Conservation (phyloP, 2,329 filamentous ascomycete genomes). For the Dichotomopilus funicola region DNA sequence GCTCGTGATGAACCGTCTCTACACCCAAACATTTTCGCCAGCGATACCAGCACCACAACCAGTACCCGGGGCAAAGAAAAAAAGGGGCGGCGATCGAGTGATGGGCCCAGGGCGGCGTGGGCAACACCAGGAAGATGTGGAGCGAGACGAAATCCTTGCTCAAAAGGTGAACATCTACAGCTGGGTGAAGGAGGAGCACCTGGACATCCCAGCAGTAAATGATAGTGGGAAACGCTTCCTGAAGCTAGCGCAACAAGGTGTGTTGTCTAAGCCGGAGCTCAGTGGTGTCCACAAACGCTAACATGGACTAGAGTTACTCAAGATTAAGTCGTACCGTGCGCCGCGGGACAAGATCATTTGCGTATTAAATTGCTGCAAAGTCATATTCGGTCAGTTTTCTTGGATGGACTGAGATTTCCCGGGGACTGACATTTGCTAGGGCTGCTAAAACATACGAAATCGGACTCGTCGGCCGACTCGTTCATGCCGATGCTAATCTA, state of each 20-base stretch:
- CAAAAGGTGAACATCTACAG: slow-evolving; percentile 97
- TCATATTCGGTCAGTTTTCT: slow-evolving; percentile 75
- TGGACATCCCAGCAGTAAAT: slow-evolving; percentile 81
- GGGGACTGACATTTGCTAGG: slow-evolving; percentile 42
- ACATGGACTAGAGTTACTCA: slow-evolving; percentile 67
- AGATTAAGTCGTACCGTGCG: slow-evolving; percentile 96
- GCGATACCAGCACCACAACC: slow-evolving; percentile 78
- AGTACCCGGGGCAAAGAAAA: slow-evolving; percentile 60
- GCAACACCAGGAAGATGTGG: slow-evolving; percentile 96
- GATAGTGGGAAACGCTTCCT: slow-evolving; percentile 86
- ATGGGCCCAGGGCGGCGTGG: slow-evolving; percentile 80
- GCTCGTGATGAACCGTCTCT: slow-evolving; percentile 95
- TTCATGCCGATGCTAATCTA: slow-evolving; percentile 95
- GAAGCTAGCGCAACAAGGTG: slow-evolving; percentile 79
- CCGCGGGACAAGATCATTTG: slow-evolving; percentile 98
- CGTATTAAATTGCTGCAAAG: slow-evolving; percentile 97
- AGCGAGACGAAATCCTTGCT: slow-evolving; percentile 88
- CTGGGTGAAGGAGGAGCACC: slow-evolving; percentile 87
- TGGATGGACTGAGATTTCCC: no score
- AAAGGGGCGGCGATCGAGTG: slow-evolving; percentile 60
- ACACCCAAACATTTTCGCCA: slow-evolving; percentile 92
- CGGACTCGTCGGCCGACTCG: slow-evolving; percentile 90
- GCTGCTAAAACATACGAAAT: slow-evolving; percentile 82
- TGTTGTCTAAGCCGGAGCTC: slow-evolving; percentile 12
- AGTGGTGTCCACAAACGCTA: not conserved